A percentile compares a stretch with the other conserved stretches of the same genome.
These are phyloP conservation scores for Rhodamnia rubescens DNA, from an alignment of 345 rosid genomes.

Conservation along the genomic window DNA sequence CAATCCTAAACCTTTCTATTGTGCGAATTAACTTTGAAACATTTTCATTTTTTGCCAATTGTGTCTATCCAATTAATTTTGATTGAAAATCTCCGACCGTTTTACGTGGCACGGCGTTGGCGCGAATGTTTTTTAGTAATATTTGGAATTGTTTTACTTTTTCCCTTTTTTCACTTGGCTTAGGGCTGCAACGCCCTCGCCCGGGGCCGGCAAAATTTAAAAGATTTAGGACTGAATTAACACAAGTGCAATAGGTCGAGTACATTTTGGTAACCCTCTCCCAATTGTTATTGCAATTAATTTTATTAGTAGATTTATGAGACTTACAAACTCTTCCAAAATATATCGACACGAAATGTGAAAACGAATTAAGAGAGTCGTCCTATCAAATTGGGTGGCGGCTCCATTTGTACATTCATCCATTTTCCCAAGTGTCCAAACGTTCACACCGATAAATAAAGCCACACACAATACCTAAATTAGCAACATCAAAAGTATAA, in stretches of 20 bases:
- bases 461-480: not conserved
- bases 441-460: not conserved
- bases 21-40: rapidly evolving
- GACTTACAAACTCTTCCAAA: not conserved
- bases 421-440: not conserved
- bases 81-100: not conserved
- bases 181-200: too few species aligned
- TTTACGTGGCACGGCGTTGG: too few species aligned
- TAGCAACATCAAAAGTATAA: not conserved
- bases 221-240: too few species aligned
- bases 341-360: not conserved
- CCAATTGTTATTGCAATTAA: too few species aligned
- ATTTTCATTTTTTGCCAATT: not conserved
- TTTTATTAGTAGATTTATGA: not conserved
- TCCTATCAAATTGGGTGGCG: not conserved
- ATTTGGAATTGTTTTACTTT: too few species aligned
- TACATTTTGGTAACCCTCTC: too few species aligned
- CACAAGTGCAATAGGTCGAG: too few species aligned
- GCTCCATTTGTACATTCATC: not conserved
- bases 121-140: too few species aligned
- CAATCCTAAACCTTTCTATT: rapidly evolving
- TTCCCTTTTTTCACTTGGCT: too few species aligned
- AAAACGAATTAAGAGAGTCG: not conserved
- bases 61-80: too few species aligned
- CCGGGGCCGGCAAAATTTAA: too few species aligned